phyloP scores from a whole-genome alignment of 192 early-diverging fungal species.

The Coemansia sp. region DNA sequence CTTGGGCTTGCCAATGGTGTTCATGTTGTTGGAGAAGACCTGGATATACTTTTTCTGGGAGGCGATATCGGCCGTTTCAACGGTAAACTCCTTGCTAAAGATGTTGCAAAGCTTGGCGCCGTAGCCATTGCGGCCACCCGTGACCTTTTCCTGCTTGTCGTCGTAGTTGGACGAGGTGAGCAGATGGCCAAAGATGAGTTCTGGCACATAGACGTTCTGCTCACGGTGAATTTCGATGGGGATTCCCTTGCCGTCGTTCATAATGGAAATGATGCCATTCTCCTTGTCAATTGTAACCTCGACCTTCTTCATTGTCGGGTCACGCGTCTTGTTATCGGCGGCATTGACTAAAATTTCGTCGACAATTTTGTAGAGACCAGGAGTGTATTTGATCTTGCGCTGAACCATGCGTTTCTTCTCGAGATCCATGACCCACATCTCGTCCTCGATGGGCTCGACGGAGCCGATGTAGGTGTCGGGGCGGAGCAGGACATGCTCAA shows the following conservation, averaged over 20 bases:
- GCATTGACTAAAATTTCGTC: constrained; percentile 99
- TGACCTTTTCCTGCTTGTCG: constrained; percentile 90
- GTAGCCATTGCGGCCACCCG: constrained; percentile 94
- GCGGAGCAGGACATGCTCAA: constrained; percentile 92
- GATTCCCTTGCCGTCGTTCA: constrained; percentile 94
- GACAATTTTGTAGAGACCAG: constrained; percentile 96
- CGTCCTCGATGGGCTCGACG: constrained; percentile 71
- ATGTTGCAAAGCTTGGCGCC: constrained; percentile 97
- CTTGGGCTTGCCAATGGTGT: constrained; percentile 65
- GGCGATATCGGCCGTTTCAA: constrained; percentile 83
- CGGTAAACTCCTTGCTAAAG: constrained; percentile 89
- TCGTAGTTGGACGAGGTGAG: constrained; percentile 97
- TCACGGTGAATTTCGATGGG: constrained; percentile 90
- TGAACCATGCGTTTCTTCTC: constrained; percentile 59
- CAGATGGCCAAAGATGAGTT: constrained; percentile 96
- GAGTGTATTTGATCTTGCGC: constrained; percentile 71
- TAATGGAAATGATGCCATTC: constrained; percentile 77
- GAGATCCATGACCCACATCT: constrained; percentile 86
- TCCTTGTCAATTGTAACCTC: constrained; percentile 85
- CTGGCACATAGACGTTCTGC: constrained; percentile 89
- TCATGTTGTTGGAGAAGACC: constrained; percentile 90
- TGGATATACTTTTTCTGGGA: constrained; percentile 77
- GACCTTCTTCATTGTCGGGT: constrained; percentile 81
- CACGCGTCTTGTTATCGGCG: constrained; percentile 91
- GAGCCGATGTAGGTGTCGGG: constrained; percentile 98